These are phyloP conservation scores for Thalassiosira profunda DNA, from an alignment of 108 stramenopile species.

Conservation along the genomic window DNA sequence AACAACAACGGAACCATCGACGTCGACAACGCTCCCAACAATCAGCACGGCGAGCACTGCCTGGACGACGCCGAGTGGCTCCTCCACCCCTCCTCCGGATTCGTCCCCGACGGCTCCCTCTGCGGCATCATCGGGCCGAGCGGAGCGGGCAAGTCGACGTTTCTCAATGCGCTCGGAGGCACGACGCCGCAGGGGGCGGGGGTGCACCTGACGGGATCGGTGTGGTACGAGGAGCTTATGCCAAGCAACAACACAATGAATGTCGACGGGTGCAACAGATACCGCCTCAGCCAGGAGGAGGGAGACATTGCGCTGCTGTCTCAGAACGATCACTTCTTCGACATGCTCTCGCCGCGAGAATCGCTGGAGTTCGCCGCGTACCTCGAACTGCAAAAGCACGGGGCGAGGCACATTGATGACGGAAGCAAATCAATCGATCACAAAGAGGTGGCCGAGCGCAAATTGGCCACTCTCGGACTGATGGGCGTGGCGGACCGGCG, in stretches of 20 bases:
- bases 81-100: slow-evolving; percentile 56
- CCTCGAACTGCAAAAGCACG: slow-evolving; percentile 52
- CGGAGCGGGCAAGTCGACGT: slow-evolving; percentile 75
- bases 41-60: background rate
- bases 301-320: slow-evolving; percentile 83
- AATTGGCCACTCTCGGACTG: slow-evolving; percentile 67
- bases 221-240: slow-evolving; percentile 41
- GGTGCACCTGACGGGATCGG: slow-evolving; percentile 35
- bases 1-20: background rate
- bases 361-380: slow-evolving; percentile 78
- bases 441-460: slow-evolving; percentile 39
- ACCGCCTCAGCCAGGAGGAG: slow-evolving; percentile 40
- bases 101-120: slow-evolving; percentile 60
- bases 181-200: slow-evolving; percentile 22
- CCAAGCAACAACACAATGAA: background rate
- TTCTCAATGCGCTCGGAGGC: slow-evolving; percentile 49
- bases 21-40: background rate
- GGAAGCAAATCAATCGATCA: slow-evolving; percentile 21
- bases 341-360: slow-evolving; percentile 82
- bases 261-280: background rate
- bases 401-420: slow-evolving; percentile 9
- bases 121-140: slow-evolving; percentile 75
- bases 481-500: slow-evolving; percentile 50
- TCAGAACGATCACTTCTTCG: slow-evolving; percentile 85
- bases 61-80: slow-evolving; percentile 42